phyloP scores from a whole-genome alignment of 2,329 filamentous ascomycete species.

The Mollisia scopiformis region DNA sequence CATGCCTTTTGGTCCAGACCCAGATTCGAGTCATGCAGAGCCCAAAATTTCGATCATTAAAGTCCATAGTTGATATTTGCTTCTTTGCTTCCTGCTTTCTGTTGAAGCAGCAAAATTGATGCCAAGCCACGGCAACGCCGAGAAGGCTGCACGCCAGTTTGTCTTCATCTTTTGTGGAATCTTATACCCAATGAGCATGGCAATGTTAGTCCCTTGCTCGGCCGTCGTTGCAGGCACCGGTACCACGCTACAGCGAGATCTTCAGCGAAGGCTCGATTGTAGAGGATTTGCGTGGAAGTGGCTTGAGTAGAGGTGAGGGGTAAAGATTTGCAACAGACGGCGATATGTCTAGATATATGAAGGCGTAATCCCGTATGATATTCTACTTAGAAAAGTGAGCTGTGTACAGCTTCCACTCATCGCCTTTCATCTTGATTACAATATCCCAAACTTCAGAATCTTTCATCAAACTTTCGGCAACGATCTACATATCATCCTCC shows the following conservation, averaged over 20 bases:
- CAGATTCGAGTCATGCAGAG: background rate
- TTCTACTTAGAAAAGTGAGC: background rate
- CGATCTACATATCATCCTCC: background rate
- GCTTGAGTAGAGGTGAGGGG: background rate
- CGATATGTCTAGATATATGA: background rate
- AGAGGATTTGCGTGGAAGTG: background rate
- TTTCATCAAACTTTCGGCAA: too few species aligned
- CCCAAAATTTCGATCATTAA: background rate
- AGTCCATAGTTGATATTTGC: background rate
- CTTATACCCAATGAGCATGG: background rate
- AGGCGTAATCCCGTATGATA: background rate
- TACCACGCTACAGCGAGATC: background rate
- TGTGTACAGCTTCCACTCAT: background rate
- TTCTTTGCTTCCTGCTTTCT: background rate
- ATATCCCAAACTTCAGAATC: too few species aligned
- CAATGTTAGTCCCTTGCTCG: background rate
- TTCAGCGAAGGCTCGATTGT: background rate
- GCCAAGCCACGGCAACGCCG: background rate
- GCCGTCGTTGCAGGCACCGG: background rate
- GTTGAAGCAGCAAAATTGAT: background rate
- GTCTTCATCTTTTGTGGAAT: background rate
- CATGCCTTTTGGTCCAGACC: background rate
- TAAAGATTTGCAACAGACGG: background rate
- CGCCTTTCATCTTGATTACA: too few species aligned
- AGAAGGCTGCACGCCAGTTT: background rate